Evolutionary conservation across 352 stramenopile genomes (phyloP), one percentile per base, ranked within the genome.

Genomic region (Phytophthora idaei): DNA sequence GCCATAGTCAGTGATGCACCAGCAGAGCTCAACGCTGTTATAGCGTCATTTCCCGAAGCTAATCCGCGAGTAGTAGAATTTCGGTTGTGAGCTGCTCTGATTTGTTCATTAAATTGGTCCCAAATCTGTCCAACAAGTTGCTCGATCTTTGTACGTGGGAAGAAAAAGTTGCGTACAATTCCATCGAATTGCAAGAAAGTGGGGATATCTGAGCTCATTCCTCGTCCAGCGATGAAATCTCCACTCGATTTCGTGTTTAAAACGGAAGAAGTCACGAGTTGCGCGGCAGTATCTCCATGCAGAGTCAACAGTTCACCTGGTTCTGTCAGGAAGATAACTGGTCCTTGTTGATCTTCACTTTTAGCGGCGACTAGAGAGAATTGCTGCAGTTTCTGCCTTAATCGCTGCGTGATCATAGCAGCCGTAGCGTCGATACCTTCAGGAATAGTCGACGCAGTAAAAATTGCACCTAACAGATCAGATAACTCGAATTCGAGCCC

Each of bases 161-260:
- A 85, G 42, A 74, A 81, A 15, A 87, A 53, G 42, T 91, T 83
- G 3, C 85, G 79, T 47, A 93, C 74, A n/a, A 88, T 67, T 1
- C 83, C 83, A 5, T 88, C 78, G 36, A 78, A 75, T 28, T 80
- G 82, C 17, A 93, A 73, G 59, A 85, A 90, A 58, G 76, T 73
- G 0, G 83, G 85, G 0, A 90, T 69, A 29, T 81, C 58, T 0
- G 31, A 11, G 28, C 66, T 63, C 21, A 74, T 61, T 27, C 81
- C 85, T 48, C 46, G 54, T 2, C 80, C 69, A 8, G 57, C 12
- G 10, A 92, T 61, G 37, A 87, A 83, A 32, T 90, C 81, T 28
- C 56, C 67, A 42, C 12, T 62, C 11, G 46, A 36, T 31, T 49
- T 50, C 17, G 54, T 56, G 14, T 28, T 12, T 2, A 12, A 25